Percentiles rank a stretch among this genome's conserved stretches.
Conservation (phyloP, 78 protist genomes). For the Anaeramoeba flamelloides region DNA sequence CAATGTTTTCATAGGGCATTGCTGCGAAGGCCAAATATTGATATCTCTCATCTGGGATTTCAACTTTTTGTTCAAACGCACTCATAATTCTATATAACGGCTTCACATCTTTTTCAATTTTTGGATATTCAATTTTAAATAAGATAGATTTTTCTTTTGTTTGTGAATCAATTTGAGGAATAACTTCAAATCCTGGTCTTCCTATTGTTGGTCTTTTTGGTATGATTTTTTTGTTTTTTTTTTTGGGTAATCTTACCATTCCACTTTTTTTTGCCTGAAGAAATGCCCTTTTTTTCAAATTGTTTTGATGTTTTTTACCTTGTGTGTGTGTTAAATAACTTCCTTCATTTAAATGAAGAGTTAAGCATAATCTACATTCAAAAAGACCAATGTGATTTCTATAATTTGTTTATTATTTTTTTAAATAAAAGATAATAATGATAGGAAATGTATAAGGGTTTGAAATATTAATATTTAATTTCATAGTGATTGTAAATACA, state of each 20-base stretch:
- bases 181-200: constrained; percentile 1
- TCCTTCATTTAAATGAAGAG: constrained; percentile 89
- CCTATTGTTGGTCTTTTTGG: neutral
- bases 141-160: constrained; percentile 31
- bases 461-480: too few species aligned
- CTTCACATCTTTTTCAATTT: constrained; percentile 64
- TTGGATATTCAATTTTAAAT: constrained; percentile 78
- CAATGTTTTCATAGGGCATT: constrained; percentile 91
- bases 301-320: constrained; percentile 60
- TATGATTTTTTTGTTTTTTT: neutral
- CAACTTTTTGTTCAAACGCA: constrained; percentile 83
- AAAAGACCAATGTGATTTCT: constrained; percentile 74
- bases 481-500: too few species aligned
- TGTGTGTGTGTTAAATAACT: constrained; percentile 81
- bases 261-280: neutral
- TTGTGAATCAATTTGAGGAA: constrained; percentile 24
- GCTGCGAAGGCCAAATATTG: constrained; percentile 89
- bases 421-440: too few species aligned
- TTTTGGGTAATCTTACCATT: neutral
- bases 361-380: constrained; percentile 95
- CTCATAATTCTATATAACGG: constrained; percentile 90
- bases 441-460: too few species aligned
- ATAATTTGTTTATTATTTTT: too few species aligned
- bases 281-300: constrained; percentile 1
- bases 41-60: constrained; percentile 32